A percentile compares a stretch with the other conserved stretches of the same genome.
Conservation (phyloP, 352 stramenopile species). For the Pythium grandisporangium region DNA sequence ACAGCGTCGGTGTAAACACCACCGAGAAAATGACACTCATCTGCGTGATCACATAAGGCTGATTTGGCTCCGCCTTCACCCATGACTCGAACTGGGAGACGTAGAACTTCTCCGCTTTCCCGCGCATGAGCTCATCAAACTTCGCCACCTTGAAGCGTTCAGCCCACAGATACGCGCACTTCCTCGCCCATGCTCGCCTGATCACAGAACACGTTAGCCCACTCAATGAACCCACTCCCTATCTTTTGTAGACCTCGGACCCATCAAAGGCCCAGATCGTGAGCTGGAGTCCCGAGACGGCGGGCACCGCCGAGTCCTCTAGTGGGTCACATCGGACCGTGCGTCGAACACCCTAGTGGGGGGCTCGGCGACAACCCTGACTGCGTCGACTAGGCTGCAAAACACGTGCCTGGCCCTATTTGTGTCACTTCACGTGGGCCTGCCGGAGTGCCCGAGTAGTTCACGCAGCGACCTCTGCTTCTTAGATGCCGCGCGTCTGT, state of each 20-base stretch:
- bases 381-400: too few relatives aligned
- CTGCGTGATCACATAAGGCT: not conserved
- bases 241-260: constrained; percentile 1
- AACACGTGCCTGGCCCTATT: too few relatives aligned
- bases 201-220: not conserved
- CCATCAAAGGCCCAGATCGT: constrained; percentile 4
- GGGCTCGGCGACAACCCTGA: too few relatives aligned
- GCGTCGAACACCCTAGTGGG: too few relatives aligned
- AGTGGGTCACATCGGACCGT: too few relatives aligned
- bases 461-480: too few relatives aligned
- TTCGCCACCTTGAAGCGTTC: constrained; percentile 1
- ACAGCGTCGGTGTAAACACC: not conserved
- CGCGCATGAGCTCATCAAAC: not conserved
- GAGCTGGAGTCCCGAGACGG: too few relatives aligned
- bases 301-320: too few relatives aligned
- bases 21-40: not conserved
- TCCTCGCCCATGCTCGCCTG: not conserved
- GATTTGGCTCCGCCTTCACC: not conserved
- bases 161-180: not conserved
- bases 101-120: not conserved
- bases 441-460: too few relatives aligned
- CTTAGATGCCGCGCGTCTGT: too few relatives aligned
- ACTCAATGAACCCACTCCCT: not conserved
- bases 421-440: too few relatives aligned
- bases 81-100: not conserved